A percentile compares a stretch with the other conserved stretches of the same genome.
Conservation (phyloP, 805 yeast species). For the Metschnikowia lochheadii region DNA sequence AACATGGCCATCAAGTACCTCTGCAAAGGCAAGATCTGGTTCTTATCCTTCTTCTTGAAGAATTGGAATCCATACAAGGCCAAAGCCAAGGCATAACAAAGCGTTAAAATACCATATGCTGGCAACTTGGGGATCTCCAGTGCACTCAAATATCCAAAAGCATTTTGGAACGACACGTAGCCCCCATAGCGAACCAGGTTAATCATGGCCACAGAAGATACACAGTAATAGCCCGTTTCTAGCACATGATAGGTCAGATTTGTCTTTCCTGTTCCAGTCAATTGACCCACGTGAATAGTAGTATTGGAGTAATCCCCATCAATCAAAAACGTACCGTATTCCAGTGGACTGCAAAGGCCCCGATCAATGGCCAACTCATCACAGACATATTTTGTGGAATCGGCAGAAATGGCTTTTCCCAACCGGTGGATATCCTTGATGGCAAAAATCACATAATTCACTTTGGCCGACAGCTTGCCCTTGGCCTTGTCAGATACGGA, state of each 20-base stretch:
- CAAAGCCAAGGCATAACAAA: constrained; percentile 76
- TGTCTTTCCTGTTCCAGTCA: constrained; percentile 56
- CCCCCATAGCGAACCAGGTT: constrained; percentile 51
- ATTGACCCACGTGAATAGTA: constrained; percentile 52
- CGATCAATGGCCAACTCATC: constrained; percentile 60
- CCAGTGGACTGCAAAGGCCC: constrained; percentile 46
- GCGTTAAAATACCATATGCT: constrained; percentile 78
- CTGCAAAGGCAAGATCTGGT: constrained; percentile 86
- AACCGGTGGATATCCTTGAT: constrained; percentile 68
- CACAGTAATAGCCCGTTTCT: constrained; percentile 89
- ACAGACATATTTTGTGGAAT: constrained; percentile 59
- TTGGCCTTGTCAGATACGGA: constrained; percentile 27
- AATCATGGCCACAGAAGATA: constrained; percentile 58
- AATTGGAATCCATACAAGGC: constrained; percentile 83
- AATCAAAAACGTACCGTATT: constrained; percentile 63
- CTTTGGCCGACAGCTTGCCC: constrained; percentile 21
- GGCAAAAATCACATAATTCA: constrained; percentile 77
- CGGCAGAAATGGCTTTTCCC: constrained; percentile 48
- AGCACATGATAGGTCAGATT: constrained; percentile 60
- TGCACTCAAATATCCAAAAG: constrained; percentile 87
- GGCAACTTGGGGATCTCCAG: constrained; percentile 89
- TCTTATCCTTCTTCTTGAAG: constrained; percentile 65
- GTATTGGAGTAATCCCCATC: constrained; percentile 43
- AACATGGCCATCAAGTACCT: constrained; percentile 85
- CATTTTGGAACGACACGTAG: constrained; percentile 79